Conservation (phyloP, 2,329 filamentous ascomycete genomes). For the Hypoxylon sp. region DNA sequence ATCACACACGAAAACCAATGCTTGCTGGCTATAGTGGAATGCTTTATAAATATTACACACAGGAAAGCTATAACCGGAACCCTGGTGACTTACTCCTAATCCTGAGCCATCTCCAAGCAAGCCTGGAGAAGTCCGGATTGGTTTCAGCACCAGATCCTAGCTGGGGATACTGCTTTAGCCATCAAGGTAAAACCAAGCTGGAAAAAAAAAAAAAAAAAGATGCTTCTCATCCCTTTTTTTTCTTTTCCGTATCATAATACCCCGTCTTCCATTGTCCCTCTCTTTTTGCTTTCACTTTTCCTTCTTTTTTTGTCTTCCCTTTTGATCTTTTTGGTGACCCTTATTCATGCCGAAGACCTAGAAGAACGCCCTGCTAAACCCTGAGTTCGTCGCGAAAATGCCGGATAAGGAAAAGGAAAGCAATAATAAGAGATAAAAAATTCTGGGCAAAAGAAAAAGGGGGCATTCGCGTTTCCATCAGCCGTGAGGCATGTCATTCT, state of each 20-base stretch:
- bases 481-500: constrained; percentile 36
- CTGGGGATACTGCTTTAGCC: no score
- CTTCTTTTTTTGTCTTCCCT: constrained; percentile 14
- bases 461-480: constrained; percentile 19
- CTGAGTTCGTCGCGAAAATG: constrained; percentile 4
- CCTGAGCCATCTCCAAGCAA: no score
- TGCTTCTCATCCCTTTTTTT: constrained; percentile 9
- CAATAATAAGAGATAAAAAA: neutral
- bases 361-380: constrained; percentile 24
- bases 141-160: no score
- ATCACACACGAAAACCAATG: no score
- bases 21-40: no score
- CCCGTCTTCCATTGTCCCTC: no score
- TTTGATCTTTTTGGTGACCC: constrained; percentile 27
- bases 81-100: no score
- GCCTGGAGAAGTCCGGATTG: no score
- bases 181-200: no score
- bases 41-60: no score
- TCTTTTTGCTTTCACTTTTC: constrained; percentile 11
- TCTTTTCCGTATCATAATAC: no score
- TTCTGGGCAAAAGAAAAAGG: neutral
- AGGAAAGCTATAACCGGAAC: no score
- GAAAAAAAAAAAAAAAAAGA: constrained; percentile 4
- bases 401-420: constrained; percentile 1
- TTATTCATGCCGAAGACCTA: constrained; percentile 12